Percentiles rank a stretch among this genome's conserved stretches.
Conservation (phyloP, 352 stramenopile genomes). For the Phytophthora megakarya region DNA sequence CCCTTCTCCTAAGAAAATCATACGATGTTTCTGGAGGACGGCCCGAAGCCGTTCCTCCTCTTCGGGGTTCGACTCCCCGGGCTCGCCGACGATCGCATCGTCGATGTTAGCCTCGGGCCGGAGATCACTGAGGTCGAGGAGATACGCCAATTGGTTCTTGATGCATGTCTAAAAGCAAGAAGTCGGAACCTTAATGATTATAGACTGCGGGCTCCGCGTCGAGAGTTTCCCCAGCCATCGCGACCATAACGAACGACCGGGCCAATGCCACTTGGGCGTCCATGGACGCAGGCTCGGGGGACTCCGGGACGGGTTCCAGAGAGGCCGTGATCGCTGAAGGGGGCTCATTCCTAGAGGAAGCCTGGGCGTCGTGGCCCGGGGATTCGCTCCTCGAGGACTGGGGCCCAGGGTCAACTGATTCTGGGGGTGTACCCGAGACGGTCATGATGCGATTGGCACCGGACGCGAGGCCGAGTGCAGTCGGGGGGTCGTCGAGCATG, state of each 20-base stretch:
- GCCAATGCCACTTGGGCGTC: neutral
- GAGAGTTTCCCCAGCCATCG: neutral
- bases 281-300: neutral
- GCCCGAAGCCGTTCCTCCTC: neutral
- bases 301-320: neutral
- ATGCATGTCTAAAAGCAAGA: conserved; percentile 10
- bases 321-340: neutral
- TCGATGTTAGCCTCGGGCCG: too few species aligned
- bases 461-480: too few species aligned
- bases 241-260: neutral
- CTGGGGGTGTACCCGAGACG: too few species aligned
- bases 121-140: conserved; percentile 12
- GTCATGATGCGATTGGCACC: too few species aligned
- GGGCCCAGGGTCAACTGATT: too few species aligned
- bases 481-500: too few species aligned
- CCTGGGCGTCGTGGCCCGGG: too few species aligned
- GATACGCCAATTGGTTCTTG: conserved; percentile 2
- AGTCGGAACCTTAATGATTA: conserved; percentile 8
- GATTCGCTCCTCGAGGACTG: too few species aligned
- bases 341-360: too few species aligned
- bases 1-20: too few species aligned
- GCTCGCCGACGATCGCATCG: too few species aligned
- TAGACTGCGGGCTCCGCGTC: conserved; percentile 1
- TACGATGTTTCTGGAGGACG: neutral
- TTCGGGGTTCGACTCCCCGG: neutral